Evolutionary conservation across 2,329 filamentous ascomycete species (phyloP).

Genomic region (Cytospora piceicola): DNA sequence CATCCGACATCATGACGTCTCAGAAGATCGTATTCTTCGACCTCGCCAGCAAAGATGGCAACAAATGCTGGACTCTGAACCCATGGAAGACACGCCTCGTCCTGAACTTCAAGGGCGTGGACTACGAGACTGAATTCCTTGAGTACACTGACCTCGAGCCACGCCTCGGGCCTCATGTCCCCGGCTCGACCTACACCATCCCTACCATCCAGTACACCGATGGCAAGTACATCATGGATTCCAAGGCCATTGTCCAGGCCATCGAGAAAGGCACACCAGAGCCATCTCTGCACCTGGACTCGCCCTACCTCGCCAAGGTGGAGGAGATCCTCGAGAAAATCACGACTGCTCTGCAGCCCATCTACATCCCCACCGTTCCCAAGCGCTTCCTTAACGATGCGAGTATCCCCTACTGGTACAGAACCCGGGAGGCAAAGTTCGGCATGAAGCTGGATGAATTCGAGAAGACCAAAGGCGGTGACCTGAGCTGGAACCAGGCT

Average conservation of each 20-base stretch:
- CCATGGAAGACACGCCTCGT: conserved; percentile 71
- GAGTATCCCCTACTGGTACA: conserved; percentile 59
- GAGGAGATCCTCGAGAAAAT: conserved; percentile 43
- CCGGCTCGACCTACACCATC: conserved; percentile 53
- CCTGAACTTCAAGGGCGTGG: conserved; percentile 69
- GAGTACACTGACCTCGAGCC: conserved; percentile 69
- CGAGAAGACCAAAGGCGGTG: conserved; percentile 51
- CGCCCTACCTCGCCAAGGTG: conserved; percentile 52
- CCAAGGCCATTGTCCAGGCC: conserved; percentile 58
- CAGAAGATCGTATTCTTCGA: conserved; percentile 62
- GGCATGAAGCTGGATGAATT: conserved; percentile 59
- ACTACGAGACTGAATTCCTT: conserved; percentile 70
- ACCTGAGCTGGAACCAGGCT: conserved; percentile 53
- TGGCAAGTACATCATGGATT: conserved; percentile 67
- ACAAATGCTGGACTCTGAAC: conserved; percentile 66
- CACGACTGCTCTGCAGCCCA: conserved; percentile 41
- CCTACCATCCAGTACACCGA: conserved; percentile 61
- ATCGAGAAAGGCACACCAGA: conserved; percentile 63
- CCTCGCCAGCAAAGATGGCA: conserved; percentile 57
- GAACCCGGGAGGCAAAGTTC: conserved; percentile 51
- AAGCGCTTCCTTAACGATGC: conserved; percentile 53
- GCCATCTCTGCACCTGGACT: conserved; percentile 62
- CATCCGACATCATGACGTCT: conserved; percentile 37
- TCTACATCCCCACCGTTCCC: conserved; percentile 55
- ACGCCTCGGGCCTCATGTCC: conserved; percentile 56